Evolutionary conservation across 768 basidiomycete genomes (phyloP).

Genomic region (Plicaturopsis crispa): DNA sequence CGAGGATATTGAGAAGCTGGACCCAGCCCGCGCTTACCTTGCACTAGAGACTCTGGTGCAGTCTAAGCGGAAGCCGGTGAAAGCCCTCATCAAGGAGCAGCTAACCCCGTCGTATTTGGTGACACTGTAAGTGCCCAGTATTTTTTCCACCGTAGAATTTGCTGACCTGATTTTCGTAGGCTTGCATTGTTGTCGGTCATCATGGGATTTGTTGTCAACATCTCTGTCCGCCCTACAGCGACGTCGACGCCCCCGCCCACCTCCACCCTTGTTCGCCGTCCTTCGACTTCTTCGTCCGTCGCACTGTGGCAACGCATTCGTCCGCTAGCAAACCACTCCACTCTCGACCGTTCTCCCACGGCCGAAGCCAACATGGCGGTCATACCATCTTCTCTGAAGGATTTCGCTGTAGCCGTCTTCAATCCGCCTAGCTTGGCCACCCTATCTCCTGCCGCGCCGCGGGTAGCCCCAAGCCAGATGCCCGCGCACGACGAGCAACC

Average conservation of each 20-base stretch:
- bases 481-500: slow-evolving; percentile 4
- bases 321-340: slow-evolving; percentile 30
- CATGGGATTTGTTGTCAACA: slow-evolving; percentile 53
- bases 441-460: slow-evolving; percentile 25
- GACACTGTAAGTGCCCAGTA: slow-evolving; percentile 47
- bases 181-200: slow-evolving; percentile 64
- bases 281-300: slow-evolving; percentile 2
- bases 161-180: slow-evolving; percentile 26
- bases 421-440: slow-evolving; percentile 32
- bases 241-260: slow-evolving; percentile 27
- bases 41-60: slow-evolving; percentile 40
- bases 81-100: slow-evolving; percentile 31
- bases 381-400: slow-evolving; percentile 35
- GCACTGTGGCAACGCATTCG: slow-evolving; percentile 34
- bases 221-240: slow-evolving; percentile 29
- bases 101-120: slow-evolving; percentile 49
- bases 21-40: slow-evolving; percentile 32
- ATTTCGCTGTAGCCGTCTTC: slow-evolving; percentile 44
- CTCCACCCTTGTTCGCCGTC: slow-evolving; percentile 13
- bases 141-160: slow-evolving; percentile 4
- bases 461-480: slow-evolving; percentile 11
- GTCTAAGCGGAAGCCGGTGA: too few species aligned
- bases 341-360: slow-evolving; percentile 21
- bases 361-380: slow-evolving; percentile 22
- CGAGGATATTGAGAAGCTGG: slow-evolving; percentile 34